Base-by-base conservation (phyloP, 306 rosid genomes). In the Malus fusca region DNA sequence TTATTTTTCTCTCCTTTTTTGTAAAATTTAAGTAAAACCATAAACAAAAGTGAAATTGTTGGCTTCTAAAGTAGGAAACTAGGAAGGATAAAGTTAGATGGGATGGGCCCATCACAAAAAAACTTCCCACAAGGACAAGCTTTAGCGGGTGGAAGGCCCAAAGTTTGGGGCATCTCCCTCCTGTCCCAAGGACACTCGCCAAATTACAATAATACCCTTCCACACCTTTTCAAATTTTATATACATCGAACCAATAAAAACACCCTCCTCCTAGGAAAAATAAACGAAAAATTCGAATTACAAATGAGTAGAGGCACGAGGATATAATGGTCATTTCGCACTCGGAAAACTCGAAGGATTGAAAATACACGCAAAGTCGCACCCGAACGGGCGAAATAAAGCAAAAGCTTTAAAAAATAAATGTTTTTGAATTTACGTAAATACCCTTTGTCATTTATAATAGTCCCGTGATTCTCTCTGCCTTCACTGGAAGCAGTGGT, bases 401-500 rank as follows among this genome's bases (percentile, higher is more conserved):
- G 33, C 3, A 23, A 44, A 64, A 28, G 58, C 35, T 30, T 37
- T 42, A 13, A 26, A 40, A 37, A 53, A 21, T 37, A 6, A 68
- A 72, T 44, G 4, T 1, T 2, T 15, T 0, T 3, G n/a, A 6
- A 33, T 3, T 25, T 44, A n/a, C 35, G 44, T 5, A 37, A 26
- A 0, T 1, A 8, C 14, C 65, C 71, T 52, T 59, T 1, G 25
- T 55, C 53, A 77, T 74, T 84, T 78, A 77, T 81, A 80, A 65
- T 69, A 69, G 79, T 77, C 90, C 68, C 92, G 90, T 86, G 92
- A 87, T 75, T 81, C 82, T 11, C 81, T 63, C 72, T 28, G 65
- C 82, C 59, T 80, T 80, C 69, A n/a, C 30, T 31, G 51, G 75
- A 26, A 2, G 19, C 68, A 66, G 62, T 40, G 23, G 70, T 19